Conservation (phyloP, 208 protist genomes). For the Leishmania aethiopica region DNA sequence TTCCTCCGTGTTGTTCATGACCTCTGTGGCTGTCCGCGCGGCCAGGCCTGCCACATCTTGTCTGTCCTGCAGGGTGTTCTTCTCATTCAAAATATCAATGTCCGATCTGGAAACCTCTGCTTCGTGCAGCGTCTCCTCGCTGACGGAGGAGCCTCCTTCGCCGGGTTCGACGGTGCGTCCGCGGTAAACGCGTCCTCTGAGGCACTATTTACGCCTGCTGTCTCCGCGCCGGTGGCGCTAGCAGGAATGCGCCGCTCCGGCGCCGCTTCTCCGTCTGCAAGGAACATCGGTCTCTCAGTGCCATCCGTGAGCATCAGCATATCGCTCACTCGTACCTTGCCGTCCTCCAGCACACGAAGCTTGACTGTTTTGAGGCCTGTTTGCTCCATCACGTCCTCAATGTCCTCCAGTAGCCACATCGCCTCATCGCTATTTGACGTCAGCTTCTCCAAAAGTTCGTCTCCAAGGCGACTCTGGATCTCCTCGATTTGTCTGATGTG, state of each 20-base stretch:
- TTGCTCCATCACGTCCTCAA: conserved; percentile 85
- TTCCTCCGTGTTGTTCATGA: conserved; percentile 88
- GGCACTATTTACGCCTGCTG: not conserved
- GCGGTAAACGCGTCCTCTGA: not conserved
- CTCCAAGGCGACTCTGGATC: conserved; percentile 63
- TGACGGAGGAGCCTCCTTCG: not conserved
- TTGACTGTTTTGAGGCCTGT: conserved; percentile 78
- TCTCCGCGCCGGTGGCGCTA: not conserved
- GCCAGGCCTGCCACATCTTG: conserved; percentile 77
- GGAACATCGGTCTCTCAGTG: conserved; percentile 68
- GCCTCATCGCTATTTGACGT: conserved; percentile 71
- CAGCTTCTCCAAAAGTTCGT: conserved; percentile 65
- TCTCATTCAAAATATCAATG: conserved; percentile 80
- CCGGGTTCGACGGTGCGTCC: not conserved
- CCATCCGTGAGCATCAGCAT: conserved; percentile 66
- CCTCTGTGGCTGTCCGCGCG: conserved; percentile 73
- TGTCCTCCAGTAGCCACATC: conserved; percentile 87
- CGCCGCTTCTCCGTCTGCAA: conserved; percentile 23
- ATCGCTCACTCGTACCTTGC: conserved; percentile 53
- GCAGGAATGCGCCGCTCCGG: not conserved
- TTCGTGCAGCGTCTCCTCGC: conserved; percentile 32
- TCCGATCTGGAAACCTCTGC: conserved; percentile 57
- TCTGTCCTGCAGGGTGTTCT: conserved; percentile 73
- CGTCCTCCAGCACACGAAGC: conserved; percentile 70
- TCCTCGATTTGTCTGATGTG: conserved; percentile 82